These are phyloP conservation scores for Lyophyllum shimeji DNA, from an alignment of 768 basidiomycete species.

Conservation along the genomic window DNA sequence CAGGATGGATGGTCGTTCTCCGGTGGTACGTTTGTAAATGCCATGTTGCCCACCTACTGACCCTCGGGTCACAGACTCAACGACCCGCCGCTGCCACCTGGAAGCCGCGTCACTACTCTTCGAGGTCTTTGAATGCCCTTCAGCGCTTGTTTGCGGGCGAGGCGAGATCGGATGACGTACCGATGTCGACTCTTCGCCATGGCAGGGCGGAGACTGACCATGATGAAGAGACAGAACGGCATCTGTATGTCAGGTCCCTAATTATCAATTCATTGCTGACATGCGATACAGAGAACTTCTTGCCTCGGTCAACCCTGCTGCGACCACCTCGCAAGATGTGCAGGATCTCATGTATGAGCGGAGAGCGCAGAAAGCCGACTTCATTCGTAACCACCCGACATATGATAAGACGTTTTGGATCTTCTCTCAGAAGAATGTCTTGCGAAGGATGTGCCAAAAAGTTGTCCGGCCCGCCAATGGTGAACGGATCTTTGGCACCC, in stretches of 20 bases:
- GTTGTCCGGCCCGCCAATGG: slow-evolving; percentile 82
- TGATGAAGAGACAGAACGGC: slow-evolving; percentile 66
- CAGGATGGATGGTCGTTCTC: slow-evolving; percentile 26
- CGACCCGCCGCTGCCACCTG: slow-evolving; percentile 22
- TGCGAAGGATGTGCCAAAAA: slow-evolving; percentile 79
- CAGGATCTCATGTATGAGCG: slow-evolving; percentile 68
- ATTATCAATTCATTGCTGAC: neutral
- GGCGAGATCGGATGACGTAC: slow-evolving; percentile 50
- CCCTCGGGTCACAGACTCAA: slow-evolving; percentile 18
- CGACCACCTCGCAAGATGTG: slow-evolving; percentile 45
- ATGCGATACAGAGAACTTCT: slow-evolving; percentile 58
- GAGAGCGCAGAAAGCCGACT: slow-evolving; percentile 77
- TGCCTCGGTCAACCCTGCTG: slow-evolving; percentile 60
- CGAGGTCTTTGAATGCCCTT: slow-evolving; percentile 57
- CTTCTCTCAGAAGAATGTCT: slow-evolving; percentile 72
- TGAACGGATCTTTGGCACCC: slow-evolving; percentile 83
- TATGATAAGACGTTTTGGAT: slow-evolving; percentile 92
- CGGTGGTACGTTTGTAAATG: slow-evolving; percentile 24
- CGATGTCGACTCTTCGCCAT: slow-evolving; percentile 55
- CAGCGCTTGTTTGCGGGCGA: slow-evolving; percentile 69
- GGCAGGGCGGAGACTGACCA: slow-evolving; percentile 32
- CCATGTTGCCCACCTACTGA: neutral
- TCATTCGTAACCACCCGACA: slow-evolving; percentile 84
- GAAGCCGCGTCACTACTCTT: slow-evolving; percentile 51
- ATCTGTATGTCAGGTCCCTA: slow-evolving; percentile 57